Percentiles rank a stretch among this genome's conserved stretches.
phyloP scores from a whole-genome alignment of 495 filamentous ascomycete species.

The Tetracladium setigerum region DNA sequence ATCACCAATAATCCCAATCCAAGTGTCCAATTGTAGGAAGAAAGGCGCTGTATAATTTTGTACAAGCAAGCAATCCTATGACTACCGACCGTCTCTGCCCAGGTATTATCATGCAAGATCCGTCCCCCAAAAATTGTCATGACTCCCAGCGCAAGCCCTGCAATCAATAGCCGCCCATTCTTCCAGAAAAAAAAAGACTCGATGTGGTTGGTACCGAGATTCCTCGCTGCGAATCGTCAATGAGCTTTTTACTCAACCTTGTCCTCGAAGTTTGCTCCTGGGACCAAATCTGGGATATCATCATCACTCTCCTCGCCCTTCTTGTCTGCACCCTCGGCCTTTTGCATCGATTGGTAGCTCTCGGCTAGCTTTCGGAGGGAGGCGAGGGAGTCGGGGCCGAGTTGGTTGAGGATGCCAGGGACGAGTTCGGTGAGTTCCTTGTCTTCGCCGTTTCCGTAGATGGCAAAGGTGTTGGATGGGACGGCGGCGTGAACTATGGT shows the following conservation, averaged over 20 bases:
- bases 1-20: too few relatives aligned
- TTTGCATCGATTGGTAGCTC: conserved; percentile 99
- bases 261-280: conserved; percentile 93
- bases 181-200: not conserved
- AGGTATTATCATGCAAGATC: conserved; percentile 7
- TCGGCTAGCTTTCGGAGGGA: conserved; percentile 96
- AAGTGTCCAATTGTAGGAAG: not conserved
- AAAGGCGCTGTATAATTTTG: conserved; percentile 21
- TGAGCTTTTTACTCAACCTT: conserved; percentile 69
- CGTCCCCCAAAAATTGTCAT: not conserved
- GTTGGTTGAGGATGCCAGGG: conserved; percentile 98
- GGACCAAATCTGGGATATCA: conserved; percentile 93
- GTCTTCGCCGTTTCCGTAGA: conserved; percentile 98
- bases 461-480: conserved; percentile 96
- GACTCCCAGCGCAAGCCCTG: conserved; percentile 2
- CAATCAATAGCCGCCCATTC: not conserved
- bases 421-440: conserved; percentile 99
- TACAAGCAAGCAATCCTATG: conserved; percentile 21
- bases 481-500: conserved; percentile 85
- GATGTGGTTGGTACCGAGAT: not conserved
- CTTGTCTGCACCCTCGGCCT: conserved; percentile 62
- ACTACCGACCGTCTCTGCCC: conserved; percentile 16
- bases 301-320: conserved; percentile 66
- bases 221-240: not conserved
- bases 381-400: conserved; percentile 95